A percentile compares a stretch with the other conserved stretches of the same genome.
Evolutionary conservation across 2,329 filamentous ascomycete genomes (phyloP).

Genomic region (Gnomoniopsis smithogilvyi): DNA sequence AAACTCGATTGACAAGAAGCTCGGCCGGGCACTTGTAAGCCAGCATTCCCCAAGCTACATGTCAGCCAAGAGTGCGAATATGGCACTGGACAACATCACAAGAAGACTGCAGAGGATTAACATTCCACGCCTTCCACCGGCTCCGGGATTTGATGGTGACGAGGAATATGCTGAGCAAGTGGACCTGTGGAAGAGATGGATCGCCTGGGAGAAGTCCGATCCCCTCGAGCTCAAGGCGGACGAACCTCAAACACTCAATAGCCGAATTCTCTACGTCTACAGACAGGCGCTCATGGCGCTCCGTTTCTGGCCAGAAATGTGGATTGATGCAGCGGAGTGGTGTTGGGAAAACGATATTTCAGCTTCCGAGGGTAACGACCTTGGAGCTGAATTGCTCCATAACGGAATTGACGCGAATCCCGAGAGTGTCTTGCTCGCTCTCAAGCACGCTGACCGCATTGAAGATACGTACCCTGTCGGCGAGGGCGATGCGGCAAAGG

Average conservation of each 20-base stretch:
- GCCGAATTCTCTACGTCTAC: constrained; percentile 84
- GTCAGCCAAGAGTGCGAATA: constrained; percentile 89
- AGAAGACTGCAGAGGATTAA: constrained; percentile 73
- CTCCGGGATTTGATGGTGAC: constrained; percentile 81
- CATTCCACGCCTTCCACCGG: constrained; percentile 76
- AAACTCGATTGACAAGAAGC: constrained; percentile 88
- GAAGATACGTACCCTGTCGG: constrained; percentile 75
- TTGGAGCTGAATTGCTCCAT: constrained; percentile 72
- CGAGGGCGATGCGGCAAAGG: constrained; percentile 71
- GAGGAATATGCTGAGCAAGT: constrained; percentile 82
- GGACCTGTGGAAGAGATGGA: constrained; percentile 88
- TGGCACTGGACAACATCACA: constrained; percentile 85
- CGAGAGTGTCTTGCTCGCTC: constrained; percentile 84
- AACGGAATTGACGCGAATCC: constrained; percentile 87
- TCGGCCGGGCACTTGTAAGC: constrained; percentile 89
- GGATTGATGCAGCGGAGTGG: constrained; percentile 93
- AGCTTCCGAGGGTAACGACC: constrained; percentile 53
- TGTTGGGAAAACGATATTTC: constrained; percentile 74
- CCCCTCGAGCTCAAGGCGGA: constrained; percentile 82
- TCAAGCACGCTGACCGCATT: constrained; percentile 85
- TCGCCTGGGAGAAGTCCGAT: constrained; percentile 92
- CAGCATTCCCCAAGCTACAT: constrained; percentile 93
- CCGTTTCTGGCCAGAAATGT: constrained; percentile 92
- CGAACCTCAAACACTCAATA: constrained; percentile 69
- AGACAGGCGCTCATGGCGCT: constrained; percentile 91